phyloP scores from a whole-genome alignment of 805 yeast species.

The Lipomyces spencermartinsiae region DNA sequence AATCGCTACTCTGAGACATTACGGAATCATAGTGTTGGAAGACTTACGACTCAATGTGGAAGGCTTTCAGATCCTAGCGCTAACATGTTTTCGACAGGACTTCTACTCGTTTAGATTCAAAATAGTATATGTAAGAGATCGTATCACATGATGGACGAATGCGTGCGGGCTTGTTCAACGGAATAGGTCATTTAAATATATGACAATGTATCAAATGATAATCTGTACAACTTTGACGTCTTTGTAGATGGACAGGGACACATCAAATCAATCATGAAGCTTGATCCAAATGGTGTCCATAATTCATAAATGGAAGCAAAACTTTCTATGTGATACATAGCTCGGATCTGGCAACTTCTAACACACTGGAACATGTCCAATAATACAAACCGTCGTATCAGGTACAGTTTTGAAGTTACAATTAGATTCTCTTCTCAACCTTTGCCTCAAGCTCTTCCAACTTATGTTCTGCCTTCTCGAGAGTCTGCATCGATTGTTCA shows the following conservation, averaged over 20 bases:
- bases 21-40: background rate
- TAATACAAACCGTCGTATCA: background rate
- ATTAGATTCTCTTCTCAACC: slow-evolving; percentile 9
- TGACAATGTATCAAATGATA: background rate
- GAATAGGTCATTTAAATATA: background rate
- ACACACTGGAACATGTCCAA: background rate
- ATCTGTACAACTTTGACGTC: background rate
- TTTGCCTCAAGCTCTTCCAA: slow-evolving; percentile 20
- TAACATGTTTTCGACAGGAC: background rate
- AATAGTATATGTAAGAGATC: background rate
- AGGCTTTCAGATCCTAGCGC: background rate
- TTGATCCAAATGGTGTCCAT: too few species aligned
- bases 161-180: background rate
- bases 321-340: background rate
- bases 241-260: background rate
- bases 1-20: slow-evolving; percentile 40
- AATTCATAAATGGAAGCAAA: too few species aligned
- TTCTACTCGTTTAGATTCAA: background rate
- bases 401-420: background rate
- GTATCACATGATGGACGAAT: too few species aligned
- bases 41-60: background rate
- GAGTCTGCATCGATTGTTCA: slow-evolving; percentile 8
- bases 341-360: too few species aligned
- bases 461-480: slow-evolving; percentile 24
- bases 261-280: too few species aligned